These are phyloP conservation scores for Cryptosporidium xiaoi DNA, from an alignment of 169 alveolate genomes.

Conservation along the genomic window DNA sequence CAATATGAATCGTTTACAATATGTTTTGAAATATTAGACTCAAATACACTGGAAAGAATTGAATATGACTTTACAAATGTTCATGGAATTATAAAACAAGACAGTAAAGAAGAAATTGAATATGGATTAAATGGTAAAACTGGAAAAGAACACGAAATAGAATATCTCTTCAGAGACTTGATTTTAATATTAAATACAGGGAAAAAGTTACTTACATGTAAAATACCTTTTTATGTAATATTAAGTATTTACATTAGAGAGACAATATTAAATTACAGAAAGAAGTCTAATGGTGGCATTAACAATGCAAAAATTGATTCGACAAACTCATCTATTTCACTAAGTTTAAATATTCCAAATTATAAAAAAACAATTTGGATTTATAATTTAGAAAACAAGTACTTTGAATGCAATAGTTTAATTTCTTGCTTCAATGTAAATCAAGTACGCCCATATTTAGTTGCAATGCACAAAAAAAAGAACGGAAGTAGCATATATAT, in stretches of 20 bases:
- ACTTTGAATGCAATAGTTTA: background rate
- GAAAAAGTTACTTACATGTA: slow-evolving; percentile 12
- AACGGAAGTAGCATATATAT: background rate
- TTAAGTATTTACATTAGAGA: slow-evolving; percentile 15
- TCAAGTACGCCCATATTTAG: slow-evolving; percentile 34
- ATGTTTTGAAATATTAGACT: slow-evolving; percentile 36
- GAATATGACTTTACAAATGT: slow-evolving; percentile 26
- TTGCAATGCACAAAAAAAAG: background rate
- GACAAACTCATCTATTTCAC: background rate
- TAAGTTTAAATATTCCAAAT: slow-evolving; percentile 4
- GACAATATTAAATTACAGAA: background rate
- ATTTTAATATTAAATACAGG: slow-evolving; percentile 16
- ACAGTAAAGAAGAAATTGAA: slow-evolving; percentile 12
- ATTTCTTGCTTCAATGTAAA: slow-evolving; percentile 15
- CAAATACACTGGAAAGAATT: slow-evolving; percentile 3
- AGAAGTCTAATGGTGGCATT: background rate
- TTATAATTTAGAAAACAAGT: slow-evolving; percentile 2
- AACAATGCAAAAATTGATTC: no score
- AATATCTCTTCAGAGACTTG: slow-evolving; percentile 15
- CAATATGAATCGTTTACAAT: slow-evolving; percentile 12
- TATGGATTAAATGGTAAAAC: background rate
- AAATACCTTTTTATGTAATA: slow-evolving; percentile 31
- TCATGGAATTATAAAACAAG: slow-evolving; percentile 30
- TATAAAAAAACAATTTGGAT: slow-evolving; percentile 34
- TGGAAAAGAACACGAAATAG: slow-evolving; percentile 1